A percentile compares a stretch with the other conserved stretches of the same genome.
Evolutionary conservation across 106 monocot species (phyloP).

Genomic region (Acanthochlamys bracteata): DNA sequence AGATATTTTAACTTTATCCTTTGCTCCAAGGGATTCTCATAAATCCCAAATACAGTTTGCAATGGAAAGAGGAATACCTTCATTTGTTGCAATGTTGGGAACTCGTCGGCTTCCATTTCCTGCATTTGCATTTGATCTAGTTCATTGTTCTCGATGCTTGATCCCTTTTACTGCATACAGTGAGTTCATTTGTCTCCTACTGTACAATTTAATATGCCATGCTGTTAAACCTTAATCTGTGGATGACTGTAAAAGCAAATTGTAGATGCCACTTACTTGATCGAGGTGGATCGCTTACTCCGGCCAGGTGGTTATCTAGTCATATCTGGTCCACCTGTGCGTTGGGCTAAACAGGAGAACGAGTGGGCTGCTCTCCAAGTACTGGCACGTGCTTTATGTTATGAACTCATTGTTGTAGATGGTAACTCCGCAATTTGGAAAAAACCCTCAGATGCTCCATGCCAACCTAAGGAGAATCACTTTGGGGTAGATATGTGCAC

Average conservation of each 20-base stretch:
- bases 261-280: slow-evolving; percentile 91
- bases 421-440: slow-evolving; percentile 91
- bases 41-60: slow-evolving; percentile 98
- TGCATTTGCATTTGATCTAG: slow-evolving; percentile 68
- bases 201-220: too few relatives aligned
- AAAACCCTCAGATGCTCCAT: slow-evolving; percentile 51
- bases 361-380: slow-evolving; percentile 88
- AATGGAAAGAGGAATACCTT: slow-evolving; percentile 93
- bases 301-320: slow-evolving; percentile 84
- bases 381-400: slow-evolving; percentile 62
- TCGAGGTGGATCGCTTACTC: slow-evolving; percentile 84
- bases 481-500: slow-evolving; percentile 50
- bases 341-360: slow-evolving; percentile 85
- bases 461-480: slow-evolving; percentile 50
- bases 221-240: not conserved
- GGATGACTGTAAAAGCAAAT: not conserved
- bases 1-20: slow-evolving; percentile 79
- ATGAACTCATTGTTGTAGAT: slow-evolving; percentile 81
- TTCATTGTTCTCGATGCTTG: slow-evolving; percentile 96
- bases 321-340: slow-evolving; percentile 96
- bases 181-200: slow-evolving; percentile 22
- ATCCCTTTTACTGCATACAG: slow-evolving; percentile 89
- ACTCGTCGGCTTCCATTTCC: slow-evolving; percentile 92
- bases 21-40: slow-evolving; percentile 98
- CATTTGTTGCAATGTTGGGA: slow-evolving; percentile 96